phyloP scores from a whole-genome alignment of 352 stramenopile species.

The Phytophthora crassamura region DNA sequence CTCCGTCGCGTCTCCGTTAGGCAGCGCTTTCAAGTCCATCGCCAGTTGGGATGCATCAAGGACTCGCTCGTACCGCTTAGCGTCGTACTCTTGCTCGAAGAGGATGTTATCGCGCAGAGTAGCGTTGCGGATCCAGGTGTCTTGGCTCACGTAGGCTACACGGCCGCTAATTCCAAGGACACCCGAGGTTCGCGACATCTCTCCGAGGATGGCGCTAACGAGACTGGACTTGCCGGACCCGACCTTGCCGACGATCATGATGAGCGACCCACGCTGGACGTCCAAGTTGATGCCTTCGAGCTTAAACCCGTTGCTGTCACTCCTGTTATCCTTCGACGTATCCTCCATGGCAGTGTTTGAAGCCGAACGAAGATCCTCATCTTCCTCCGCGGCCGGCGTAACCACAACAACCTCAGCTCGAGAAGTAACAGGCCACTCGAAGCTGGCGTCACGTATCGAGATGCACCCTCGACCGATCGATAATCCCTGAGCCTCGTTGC shows the following conservation, averaged over 20 bases:
- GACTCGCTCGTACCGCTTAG: conserved; percentile 41
- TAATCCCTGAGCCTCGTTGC: background rate
- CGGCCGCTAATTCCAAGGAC: conserved; percentile 31
- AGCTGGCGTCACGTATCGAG: conserved; percentile 26
- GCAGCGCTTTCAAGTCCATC: conserved; percentile 50
- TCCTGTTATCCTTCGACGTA: background rate
- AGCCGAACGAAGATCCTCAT: background rate
- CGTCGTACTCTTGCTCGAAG: conserved; percentile 58
- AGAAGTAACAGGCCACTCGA: conserved; percentile 33
- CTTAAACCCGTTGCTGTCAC: conserved; percentile 24
- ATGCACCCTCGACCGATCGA: conserved; percentile 19
- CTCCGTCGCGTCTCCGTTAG: conserved; percentile 60
- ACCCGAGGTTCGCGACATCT: conserved; percentile 45
- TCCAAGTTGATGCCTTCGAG: conserved; percentile 57
- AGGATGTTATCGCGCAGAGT: conserved; percentile 93
- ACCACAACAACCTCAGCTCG: conserved; percentile 36
- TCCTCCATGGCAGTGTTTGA: no score
- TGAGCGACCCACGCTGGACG: conserved; percentile 58
- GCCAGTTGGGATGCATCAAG: conserved; percentile 46
- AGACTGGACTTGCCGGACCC: conserved; percentile 66
- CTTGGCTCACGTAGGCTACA: conserved; percentile 88
- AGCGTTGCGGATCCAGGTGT: conserved; percentile 92
- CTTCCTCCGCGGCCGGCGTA: background rate
- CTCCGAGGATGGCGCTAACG: conserved; percentile 54
- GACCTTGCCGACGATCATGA: conserved; percentile 64